These are phyloP conservation scores for Lactarius sp. DNA, from an alignment of 768 basidiomycete species.

Conservation along the genomic window DNA sequence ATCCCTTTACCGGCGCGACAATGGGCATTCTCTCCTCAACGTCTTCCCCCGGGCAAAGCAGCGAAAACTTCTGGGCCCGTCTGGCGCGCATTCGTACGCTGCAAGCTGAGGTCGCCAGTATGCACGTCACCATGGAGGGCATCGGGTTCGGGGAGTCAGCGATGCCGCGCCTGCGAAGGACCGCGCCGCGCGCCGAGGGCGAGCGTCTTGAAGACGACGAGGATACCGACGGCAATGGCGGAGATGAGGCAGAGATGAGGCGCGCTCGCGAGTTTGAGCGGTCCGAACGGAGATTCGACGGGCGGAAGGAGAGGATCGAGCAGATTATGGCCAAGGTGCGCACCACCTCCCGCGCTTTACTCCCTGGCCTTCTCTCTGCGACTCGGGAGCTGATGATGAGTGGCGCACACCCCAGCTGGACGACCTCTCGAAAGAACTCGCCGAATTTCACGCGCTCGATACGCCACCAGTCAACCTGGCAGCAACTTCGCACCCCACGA, in stretches of 20 bases:
- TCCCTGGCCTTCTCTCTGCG: constrained; percentile 3
- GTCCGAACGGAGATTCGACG: constrained; percentile 63
- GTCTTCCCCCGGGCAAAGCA: constrained; percentile 23
- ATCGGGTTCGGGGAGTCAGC: constrained; percentile 37
- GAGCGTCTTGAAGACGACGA: constrained; percentile 17
- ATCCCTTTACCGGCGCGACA: constrained; percentile 46
- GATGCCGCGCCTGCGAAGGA: constrained; percentile 4
- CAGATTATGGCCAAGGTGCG: constrained; percentile 70
- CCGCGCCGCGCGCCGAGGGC: constrained; percentile 8
- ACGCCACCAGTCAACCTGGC: constrained; percentile 38
- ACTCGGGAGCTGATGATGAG: no score
- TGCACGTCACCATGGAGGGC: constrained; percentile 74
- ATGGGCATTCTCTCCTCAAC: constrained; percentile 36
- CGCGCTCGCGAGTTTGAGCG: constrained; percentile 66
- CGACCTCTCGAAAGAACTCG: constrained; percentile 43
- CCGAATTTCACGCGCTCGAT: constrained; percentile 42
- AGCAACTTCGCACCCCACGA: constrained; percentile 30
- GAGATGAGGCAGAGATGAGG: constrained; percentile 14
- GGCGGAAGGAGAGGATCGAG: constrained; percentile 62
- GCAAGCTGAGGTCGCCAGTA: constrained; percentile 63
- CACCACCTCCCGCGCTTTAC: background rate
- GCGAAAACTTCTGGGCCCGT: constrained; percentile 58
- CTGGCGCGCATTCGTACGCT: constrained; percentile 65
- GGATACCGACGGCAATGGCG: background rate
- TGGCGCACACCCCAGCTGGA: constrained; percentile 44